Base-by-base conservation (phyloP, 805 yeast genomes). In the Kuraishia floccosa region DNA sequence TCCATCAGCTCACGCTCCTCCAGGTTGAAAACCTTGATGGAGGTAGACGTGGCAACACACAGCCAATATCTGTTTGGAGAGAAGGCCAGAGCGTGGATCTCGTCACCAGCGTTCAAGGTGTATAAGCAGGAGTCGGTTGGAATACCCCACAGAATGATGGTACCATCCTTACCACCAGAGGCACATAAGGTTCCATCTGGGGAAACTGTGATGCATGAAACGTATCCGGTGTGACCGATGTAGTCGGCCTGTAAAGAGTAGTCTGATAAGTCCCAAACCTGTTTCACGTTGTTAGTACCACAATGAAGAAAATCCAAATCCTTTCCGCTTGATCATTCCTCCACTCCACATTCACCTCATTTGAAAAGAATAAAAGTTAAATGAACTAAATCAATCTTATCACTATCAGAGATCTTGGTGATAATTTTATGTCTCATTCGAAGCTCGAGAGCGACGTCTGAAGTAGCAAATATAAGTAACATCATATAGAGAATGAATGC, bases 11-110 rank as follows among this genome's bases (percentile, higher is more conserved):
- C 70, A 71, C 93, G 80, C 70, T 82, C 87, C 72, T 86, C 91
- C 65, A 91, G 79, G 80, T 87, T 84, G 84, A 77, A 91, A 76
- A 91, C 79, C 83, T 87, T 89, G 76, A 91, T 85, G 59, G 96
- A 91, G 49, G 95, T 70, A 47, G 96, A 71, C 54, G 99, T 91
- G 60, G 98, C 97, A 70, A 97, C 98, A 63, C 94, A 89, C 66
- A 91, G 82, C 98, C 98, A 91, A 93, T 84, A 91, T 81, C 98
- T 87, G 94, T 84, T 84, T 72, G 99, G 98, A 65, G 97, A 89
- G 94, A 91, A 91, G 54, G 96, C 94, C 62, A 91, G 76, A 63
- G 96, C 93, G 68, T 84, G 84, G 53, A 91, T 86, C 76, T 89
- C 97, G 60, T 89, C 91, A 65, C 91, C 85, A 54, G 95, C 89